Evolutionary conservation across 1,139 yeast genomes (phyloP).

Genomic region (Pichia sp.): DNA sequence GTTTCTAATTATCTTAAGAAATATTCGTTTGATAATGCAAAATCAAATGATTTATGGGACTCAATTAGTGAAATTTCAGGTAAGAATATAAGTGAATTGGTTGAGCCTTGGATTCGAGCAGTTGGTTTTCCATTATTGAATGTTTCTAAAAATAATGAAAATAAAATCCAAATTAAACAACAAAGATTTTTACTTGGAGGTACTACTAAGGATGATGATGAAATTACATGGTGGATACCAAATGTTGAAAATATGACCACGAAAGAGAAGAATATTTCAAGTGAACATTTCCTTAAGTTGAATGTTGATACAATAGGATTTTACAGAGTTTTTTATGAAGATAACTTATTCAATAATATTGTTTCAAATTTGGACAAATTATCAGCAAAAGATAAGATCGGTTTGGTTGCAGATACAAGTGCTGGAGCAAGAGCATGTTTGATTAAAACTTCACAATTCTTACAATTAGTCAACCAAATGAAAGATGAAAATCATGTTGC

Average conservation of each 20-base stretch:
- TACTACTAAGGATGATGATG: constrained; percentile 34
- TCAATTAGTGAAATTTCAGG: constrained; percentile 43
- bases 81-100: constrained; percentile 38
- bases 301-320: constrained; percentile 60
- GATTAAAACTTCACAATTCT: constrained; percentile 43
- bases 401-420: constrained; percentile 57
- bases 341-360: constrained; percentile 40
- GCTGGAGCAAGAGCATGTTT: constrained; percentile 59
- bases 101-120: constrained; percentile 48
- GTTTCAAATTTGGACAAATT: constrained; percentile 38
- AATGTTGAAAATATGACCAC: constrained; percentile 30
- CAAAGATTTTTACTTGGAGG: constrained; percentile 51
- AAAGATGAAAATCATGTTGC: constrained; percentile 42
- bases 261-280: constrained; percentile 15
- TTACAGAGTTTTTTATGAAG: constrained; percentile 60
- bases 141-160: constrained; percentile 28
- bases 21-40: constrained; percentile 46
- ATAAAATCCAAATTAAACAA: constrained; percentile 41
- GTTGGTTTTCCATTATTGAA: constrained; percentile 47
- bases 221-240: constrained; percentile 64
- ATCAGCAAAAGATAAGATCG: constrained; percentile 56
- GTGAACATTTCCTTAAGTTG: constrained; percentile 42
- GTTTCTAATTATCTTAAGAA: constrained; percentile 46
- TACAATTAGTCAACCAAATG: constrained; percentile 39
- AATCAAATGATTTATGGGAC: constrained; percentile 47